These are phyloP conservation scores for Vicia faba DNA, from an alignment of 306 rosid genomes.

Conservation along the genomic window DNA sequence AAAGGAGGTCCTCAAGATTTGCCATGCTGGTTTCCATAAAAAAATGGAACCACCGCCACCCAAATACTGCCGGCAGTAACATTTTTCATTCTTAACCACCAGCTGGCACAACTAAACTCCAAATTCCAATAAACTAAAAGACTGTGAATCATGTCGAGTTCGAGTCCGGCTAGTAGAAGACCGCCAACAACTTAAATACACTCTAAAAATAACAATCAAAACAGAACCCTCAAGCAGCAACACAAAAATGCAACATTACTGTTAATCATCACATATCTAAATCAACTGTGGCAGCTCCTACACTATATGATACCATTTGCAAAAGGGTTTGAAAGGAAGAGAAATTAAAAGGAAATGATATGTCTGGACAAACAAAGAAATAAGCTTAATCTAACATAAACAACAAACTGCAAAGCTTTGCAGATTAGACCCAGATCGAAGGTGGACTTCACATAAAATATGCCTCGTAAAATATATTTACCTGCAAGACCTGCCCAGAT, in stretches of 20 bases:
- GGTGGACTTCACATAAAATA: not conserved
- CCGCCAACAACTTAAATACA: slow-evolving; percentile 6
- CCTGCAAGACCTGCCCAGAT: slow-evolving; percentile 92
- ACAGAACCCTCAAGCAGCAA: not conserved
- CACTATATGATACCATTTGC: slow-evolving; percentile 4
- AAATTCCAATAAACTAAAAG: slow-evolving; percentile 12
- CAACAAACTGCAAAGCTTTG: slow-evolving; percentile 21
- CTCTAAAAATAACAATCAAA: not conserved
- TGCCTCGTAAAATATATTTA: slow-evolving; percentile 31
- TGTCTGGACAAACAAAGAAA: not conserved
- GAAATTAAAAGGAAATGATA: slow-evolving; percentile 8
- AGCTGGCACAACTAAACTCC: not conserved
- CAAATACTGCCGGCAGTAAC: slow-evolving; percentile 18
- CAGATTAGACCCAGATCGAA: slow-evolving; percentile 4
- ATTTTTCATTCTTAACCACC: slow-evolving; percentile 15
- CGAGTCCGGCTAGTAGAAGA: slow-evolving; percentile 5
- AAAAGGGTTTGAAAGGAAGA: not conserved
- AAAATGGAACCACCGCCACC: slow-evolving; percentile 7
- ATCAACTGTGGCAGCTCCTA: not conserved
- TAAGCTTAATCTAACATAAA: slow-evolving; percentile 11
- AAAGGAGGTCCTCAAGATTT: not conserved
- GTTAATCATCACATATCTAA: slow-evolving; percentile 1
- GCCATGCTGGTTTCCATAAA: not conserved
- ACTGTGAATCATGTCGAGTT: not conserved
- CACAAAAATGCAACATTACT: slow-evolving; percentile 23